Percentiles rank a stretch among this genome's conserved stretches.
These are phyloP conservation scores for Penicillium sp. DNA, from an alignment of 2,329 filamentous ascomycete genomes.

Conservation along the genomic window DNA sequence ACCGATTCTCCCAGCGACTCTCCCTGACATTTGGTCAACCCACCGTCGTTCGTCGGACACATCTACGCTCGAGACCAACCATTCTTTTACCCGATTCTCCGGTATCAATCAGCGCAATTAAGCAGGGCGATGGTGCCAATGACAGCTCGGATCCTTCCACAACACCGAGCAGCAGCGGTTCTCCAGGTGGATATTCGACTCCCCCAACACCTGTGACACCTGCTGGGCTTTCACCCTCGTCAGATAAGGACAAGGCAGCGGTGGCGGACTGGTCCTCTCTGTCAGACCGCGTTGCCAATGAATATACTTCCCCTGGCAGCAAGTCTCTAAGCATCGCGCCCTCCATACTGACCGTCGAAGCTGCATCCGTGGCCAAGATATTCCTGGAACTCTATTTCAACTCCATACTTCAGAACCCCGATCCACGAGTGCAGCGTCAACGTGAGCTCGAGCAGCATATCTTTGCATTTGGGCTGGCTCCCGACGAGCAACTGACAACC, in stretches of 20 bases:
- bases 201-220: slow-evolving; percentile 39
- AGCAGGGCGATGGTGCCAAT: slow-evolving; percentile 29
- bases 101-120: slow-evolving; percentile 11
- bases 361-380: slow-evolving; percentile 74
- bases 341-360: slow-evolving; percentile 65
- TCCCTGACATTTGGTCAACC: slow-evolving; percentile 40
- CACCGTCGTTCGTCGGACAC: slow-evolving; percentile 42
- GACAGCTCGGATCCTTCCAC: slow-evolving; percentile 37
- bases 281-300: background rate
- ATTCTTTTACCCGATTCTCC: slow-evolving; percentile 26
- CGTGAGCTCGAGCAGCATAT: slow-evolving; percentile 64
- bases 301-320: background rate
- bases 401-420: slow-evolving; percentile 57
- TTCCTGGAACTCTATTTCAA: slow-evolving; percentile 84
- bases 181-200: slow-evolving; percentile 33
- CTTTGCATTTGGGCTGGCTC: slow-evolving; percentile 53
- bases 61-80: slow-evolving; percentile 34
- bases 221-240: slow-evolving; percentile 27
- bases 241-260: slow-evolving; percentile 9
- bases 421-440: slow-evolving; percentile 60
- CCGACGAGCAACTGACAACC: slow-evolving; percentile 55
- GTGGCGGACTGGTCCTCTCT: slow-evolving; percentile 1
- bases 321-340: slow-evolving; percentile 18
- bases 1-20: slow-evolving; percentile 37
- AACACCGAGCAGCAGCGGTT: slow-evolving; percentile 28